phyloP scores from a whole-genome alignment of 129 eudicot genomes.

The Oenanthe sinensis region DNA sequence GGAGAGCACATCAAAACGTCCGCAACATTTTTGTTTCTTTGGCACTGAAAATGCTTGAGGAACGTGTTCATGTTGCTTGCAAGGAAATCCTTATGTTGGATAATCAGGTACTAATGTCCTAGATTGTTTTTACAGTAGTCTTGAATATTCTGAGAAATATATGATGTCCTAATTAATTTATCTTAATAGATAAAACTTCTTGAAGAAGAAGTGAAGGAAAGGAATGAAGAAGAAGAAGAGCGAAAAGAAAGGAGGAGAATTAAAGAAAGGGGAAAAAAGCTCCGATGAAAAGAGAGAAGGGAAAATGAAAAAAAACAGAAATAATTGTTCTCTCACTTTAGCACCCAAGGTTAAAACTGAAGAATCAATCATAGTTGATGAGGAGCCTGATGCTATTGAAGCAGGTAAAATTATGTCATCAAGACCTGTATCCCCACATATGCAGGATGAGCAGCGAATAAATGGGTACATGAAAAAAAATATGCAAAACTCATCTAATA shows the following conservation, averaged over 20 bases:
- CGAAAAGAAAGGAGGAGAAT: constrained; percentile 69
- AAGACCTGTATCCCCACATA: constrained; percentile 44
- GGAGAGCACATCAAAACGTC: constrained; percentile 84
- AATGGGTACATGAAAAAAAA: constrained; percentile 21
- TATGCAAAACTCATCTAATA: constrained; percentile 25
- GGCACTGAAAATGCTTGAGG: constrained; percentile 73
- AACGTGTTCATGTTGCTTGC: constrained; percentile 76
- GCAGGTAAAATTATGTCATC: constrained; percentile 38
- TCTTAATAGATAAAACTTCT: constrained; percentile 68
- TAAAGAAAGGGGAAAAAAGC: constrained; percentile 89
- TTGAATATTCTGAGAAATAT: not conserved
- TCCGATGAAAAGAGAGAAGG: constrained; percentile 81
- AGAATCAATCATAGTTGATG: constrained; percentile 23
- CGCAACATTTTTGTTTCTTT: constrained; percentile 91
- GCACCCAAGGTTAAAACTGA: constrained; percentile 23
- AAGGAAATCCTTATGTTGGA: constrained; percentile 71
- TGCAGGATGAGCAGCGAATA: constrained; percentile 26
- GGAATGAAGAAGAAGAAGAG: constrained; percentile 88
- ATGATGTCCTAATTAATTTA: constrained; percentile 9
- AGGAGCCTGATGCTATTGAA: constrained; percentile 26
- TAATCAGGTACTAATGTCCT: constrained; percentile 51
- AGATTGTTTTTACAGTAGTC: not conserved
- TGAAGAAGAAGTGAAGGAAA: constrained; percentile 94
- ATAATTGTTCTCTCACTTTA: constrained; percentile 18
- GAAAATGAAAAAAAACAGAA: constrained; percentile 54